Evolutionary conservation across 176 grass and related monocot species (phyloP), one percentile per base, ranked within the genome.

Genomic region (Coix lacrymajobi): DNA sequence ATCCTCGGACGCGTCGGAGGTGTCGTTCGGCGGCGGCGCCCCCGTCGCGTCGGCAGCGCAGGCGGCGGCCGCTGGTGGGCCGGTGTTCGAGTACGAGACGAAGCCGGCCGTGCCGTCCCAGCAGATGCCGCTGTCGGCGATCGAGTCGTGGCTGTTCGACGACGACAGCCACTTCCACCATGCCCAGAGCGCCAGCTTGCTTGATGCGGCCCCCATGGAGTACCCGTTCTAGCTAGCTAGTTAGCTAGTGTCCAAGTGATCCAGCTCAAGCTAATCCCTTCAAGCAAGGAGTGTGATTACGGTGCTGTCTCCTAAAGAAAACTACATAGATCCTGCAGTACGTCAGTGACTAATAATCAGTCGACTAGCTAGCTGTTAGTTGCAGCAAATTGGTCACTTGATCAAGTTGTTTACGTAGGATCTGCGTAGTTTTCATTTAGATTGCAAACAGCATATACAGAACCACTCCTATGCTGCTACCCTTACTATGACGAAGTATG

Each of bases 101-200:
- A 78, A 81, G 73, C 78, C 79, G 41, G 19, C 43, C 6, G 49
- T 69, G 14, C n/a, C 54, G 68, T 11, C 64, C 28, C 37, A 30
- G 32, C 44, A 78, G 64, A 81, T 62, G 43, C 86, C 62, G 73
- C 78, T 93, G 5, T 83, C 74, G 49, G 88, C 80, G 7, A 81
- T 89, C 78, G 91, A 92, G 81, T 89, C 87, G 13, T 92, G 91
- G 91, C 66, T 92, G 39, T 83, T 92, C 20, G 87, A 83, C 25
- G 91, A 92, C 54, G 87, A 89, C 84, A 57, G 17, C 44, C 56
- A 62, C 6, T 71, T 78, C 34, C 81, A 85, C 15, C 52, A 78
- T 24, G 43, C 20, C 73, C 54, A 85, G 24, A 43, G 22, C 48
- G 39, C 30, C 66, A 26, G 71, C 84, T 24, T 75, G 62, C 39